These are phyloP conservation scores for Scheffersomyces coipomensis DNA, from an alignment of 805 yeast species.

Conservation along the genomic window DNA sequence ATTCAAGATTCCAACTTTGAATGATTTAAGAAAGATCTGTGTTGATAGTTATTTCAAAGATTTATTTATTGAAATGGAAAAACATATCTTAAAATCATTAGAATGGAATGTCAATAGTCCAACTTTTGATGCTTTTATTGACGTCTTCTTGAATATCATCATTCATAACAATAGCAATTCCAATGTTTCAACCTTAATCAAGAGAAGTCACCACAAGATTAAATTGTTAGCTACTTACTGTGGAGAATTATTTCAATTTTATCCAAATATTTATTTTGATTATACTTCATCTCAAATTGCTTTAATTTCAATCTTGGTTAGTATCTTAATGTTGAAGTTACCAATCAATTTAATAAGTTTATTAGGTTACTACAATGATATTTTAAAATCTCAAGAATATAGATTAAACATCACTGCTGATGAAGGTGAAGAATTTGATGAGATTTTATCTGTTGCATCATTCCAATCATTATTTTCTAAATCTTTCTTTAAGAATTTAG, in stretches of 20 bases:
- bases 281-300: conserved; percentile 55
- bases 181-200: conserved; percentile 27
- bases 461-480: conserved; percentile 18
- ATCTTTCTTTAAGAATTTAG: conserved; percentile 10
- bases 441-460: conserved; percentile 14
- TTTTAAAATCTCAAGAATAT: conserved; percentile 10
- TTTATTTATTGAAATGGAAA: conserved; percentile 66
- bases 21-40: conserved; percentile 53
- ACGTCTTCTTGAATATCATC: conserved; percentile 49
- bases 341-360: conserved; percentile 22
- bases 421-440: conserved; percentile 14
- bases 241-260: conserved; percentile 66
- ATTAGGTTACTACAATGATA: conserved; percentile 17
- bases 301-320: conserved; percentile 37
- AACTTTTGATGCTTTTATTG: conserved; percentile 63
- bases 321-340: conserved; percentile 29
- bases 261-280: conserved; percentile 54
- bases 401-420: conserved; percentile 22
- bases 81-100: conserved; percentile 59
- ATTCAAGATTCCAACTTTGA: conserved; percentile 56
- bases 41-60: conserved; percentile 56
- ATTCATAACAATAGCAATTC: conserved; percentile 23
- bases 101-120: conserved; percentile 65
- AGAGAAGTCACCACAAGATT: conserved; percentile 39
- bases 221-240: conserved; percentile 58